A percentile compares a stretch with the other conserved stretches of the same genome.
phyloP scores from a whole-genome alignment of 2,329 filamentous ascomycete genomes.

The Verticillium albo-atrum region DNA sequence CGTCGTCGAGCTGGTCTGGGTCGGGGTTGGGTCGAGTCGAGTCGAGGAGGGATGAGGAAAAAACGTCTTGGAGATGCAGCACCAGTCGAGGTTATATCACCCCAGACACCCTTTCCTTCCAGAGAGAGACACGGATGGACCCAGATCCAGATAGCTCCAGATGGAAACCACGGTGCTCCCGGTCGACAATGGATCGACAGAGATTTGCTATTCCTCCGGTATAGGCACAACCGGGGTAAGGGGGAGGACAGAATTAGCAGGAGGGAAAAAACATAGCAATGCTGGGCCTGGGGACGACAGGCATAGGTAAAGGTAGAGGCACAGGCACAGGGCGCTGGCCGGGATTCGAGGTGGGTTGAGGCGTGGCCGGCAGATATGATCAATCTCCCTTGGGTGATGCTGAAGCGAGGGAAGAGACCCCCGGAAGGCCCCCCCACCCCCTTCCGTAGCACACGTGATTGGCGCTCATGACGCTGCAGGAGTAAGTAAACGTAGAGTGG shows the following conservation, averaged over 20 bases:
- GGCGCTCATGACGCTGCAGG: background rate
- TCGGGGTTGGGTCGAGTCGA: background rate
- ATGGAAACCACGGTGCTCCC: too few species aligned
- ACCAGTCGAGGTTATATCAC: background rate
- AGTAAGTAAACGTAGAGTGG: background rate
- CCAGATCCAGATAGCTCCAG: too few species aligned
- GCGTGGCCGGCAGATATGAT: background rate
- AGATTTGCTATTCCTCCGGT: background rate
- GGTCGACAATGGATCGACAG: too few species aligned
- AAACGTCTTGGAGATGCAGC: too few species aligned
- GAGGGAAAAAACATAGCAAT: background rate
- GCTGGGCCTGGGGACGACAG: background rate
- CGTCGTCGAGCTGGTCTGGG: background rate
- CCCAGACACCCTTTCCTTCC: too few species aligned
- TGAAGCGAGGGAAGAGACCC: background rate
- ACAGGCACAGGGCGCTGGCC: too few species aligned
- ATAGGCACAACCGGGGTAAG: too few species aligned
- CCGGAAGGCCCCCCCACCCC: background rate
- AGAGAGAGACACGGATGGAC: too few species aligned
- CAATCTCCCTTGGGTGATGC: background rate
- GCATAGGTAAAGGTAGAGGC: too few species aligned
- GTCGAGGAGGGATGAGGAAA: background rate
- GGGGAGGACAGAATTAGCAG: background rate
- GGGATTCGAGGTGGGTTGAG: background rate
- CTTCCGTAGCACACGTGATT: too few species aligned